A percentile compares a stretch with the other conserved stretches of the same genome.
phyloP scores from a whole-genome alignment of 192 early-diverging fungal genomes.

The Dimargaris cristalligena region DNA sequence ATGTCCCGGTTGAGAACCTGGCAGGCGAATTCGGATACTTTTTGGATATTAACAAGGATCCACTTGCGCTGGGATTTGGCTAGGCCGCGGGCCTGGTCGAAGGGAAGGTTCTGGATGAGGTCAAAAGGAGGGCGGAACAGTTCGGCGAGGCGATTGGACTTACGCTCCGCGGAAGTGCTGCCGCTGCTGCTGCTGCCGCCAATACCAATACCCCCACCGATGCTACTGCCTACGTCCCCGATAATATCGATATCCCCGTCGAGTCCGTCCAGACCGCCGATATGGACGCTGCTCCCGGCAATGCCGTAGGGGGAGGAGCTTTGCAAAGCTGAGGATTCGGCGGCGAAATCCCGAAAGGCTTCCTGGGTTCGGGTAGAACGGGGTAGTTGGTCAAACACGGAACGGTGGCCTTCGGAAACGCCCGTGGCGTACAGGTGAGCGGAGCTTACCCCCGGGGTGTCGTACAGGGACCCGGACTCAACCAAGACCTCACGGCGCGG shows the following conservation, averaged over 20 bases:
- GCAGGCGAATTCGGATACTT: slow-evolving; percentile 68
- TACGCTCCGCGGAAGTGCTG: too few relatives aligned
- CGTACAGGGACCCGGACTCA: slow-evolving; percentile 24
- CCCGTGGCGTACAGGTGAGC: slow-evolving; percentile 6
- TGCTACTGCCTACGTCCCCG: too few relatives aligned
- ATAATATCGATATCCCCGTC: too few relatives aligned
- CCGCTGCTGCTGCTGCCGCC: slow-evolving; percentile 14
- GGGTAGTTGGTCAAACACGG: slow-evolving; percentile 8
- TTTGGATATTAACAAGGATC: slow-evolving; percentile 77
- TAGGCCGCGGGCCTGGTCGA: slow-evolving; percentile 48
- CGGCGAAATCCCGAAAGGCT: slow-evolving; percentile 47
- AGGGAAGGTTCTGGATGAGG: slow-evolving; percentile 61
- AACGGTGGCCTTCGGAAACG: too few relatives aligned
- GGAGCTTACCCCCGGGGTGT: slow-evolving; percentile 11
- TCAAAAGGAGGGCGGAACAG: slow-evolving; percentile 76
- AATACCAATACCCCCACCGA: too few relatives aligned
- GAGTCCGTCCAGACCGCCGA: too few relatives aligned
- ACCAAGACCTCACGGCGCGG: slow-evolving; percentile 58
- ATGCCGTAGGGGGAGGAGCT: too few relatives aligned
- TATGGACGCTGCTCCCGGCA: too few relatives aligned
- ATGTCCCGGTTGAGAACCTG: slow-evolving; percentile 86
- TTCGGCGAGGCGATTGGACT: slow-evolving; percentile 45
- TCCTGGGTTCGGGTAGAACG: slow-evolving; percentile 23
- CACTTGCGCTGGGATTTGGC: slow-evolving; percentile 51
- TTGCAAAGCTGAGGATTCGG: slow-evolving; percentile 38